Conservation (phyloP, 106 monocot species). For the Dendrobium chrysotoxum region DNA sequence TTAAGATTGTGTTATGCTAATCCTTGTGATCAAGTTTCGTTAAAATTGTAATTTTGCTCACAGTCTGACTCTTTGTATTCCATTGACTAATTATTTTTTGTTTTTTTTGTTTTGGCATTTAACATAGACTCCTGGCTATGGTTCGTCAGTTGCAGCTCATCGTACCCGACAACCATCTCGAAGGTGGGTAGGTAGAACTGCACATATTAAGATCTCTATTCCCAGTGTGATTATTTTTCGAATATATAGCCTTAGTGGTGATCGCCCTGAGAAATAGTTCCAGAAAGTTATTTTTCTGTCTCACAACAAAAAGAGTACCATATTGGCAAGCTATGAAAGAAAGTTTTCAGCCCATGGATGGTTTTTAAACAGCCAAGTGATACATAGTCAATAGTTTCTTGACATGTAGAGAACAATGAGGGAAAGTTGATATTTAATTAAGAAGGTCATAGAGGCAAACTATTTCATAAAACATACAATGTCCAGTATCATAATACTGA, state of each 20-base stretch:
- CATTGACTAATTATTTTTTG: slow-evolving; percentile 1
- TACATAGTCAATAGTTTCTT: not conserved
- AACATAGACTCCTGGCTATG: slow-evolving; percentile 39
- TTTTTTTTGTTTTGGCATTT: not conserved
- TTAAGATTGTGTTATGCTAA: not conserved
- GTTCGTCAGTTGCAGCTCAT: slow-evolving; percentile 24
- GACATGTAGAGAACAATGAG: not conserved
- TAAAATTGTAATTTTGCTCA: not conserved
- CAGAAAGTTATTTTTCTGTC: not conserved
- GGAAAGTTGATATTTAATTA: not conserved
- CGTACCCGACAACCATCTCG: slow-evolving; percentile 40
- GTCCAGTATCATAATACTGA: not conserved
- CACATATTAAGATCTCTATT: not conserved
- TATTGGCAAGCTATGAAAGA: too few species aligned
- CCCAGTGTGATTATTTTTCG: not conserved
- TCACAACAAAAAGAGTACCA: not conserved
- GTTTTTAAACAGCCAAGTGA: not conserved
- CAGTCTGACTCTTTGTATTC: not conserved
- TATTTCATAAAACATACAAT: not conserved
- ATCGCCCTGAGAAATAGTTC: not conserved
- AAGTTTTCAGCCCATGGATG: not conserved
- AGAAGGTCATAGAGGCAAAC: not conserved
- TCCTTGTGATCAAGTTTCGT: not conserved
- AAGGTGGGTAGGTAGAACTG: slow-evolving; percentile 22
- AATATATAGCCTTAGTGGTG: too few species aligned